phyloP scores from a whole-genome alignment of 2,329 filamentous ascomycete species.

The Claviceps monticola region DNA sequence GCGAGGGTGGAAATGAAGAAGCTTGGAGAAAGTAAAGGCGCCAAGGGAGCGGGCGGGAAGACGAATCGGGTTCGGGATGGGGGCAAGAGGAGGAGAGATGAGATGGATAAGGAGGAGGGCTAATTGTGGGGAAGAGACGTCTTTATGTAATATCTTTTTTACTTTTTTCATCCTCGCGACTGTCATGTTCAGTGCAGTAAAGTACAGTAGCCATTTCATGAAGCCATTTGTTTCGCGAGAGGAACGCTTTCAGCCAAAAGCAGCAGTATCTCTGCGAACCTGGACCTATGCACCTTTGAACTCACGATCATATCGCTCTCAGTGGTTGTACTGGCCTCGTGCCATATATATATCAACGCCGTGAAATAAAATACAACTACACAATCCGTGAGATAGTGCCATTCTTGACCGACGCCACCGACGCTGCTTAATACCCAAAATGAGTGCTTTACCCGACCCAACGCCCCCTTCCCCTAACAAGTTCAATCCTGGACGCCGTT shows the following conservation, averaged over 20 bases:
- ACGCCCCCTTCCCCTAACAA: not conserved
- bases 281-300: too few relatives aligned
- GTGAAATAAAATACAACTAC: not conserved
- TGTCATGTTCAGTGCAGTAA: not conserved
- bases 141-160: not conserved
- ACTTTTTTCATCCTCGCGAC: not conserved
- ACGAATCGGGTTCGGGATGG: conserved; percentile 23
- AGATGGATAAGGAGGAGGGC: conserved; percentile 67
- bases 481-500: not conserved
- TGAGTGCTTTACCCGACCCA: not conserved
- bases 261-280: too few relatives aligned
- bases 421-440: not conserved
- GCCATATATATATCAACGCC: not conserved
- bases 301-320: too few relatives aligned
- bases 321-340: too few relatives aligned
- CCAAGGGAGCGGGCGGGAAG: conserved; percentile 32
- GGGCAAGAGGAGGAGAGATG: conserved; percentile 32
- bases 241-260: not conserved
- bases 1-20: conserved; percentile 73
- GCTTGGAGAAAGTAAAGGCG: conserved; percentile 54
- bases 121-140: not conserved
- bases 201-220: not conserved
- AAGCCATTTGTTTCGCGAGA: not conserved
- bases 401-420: too few relatives aligned
- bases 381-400: too few relatives aligned